Percentiles rank a stretch among this genome's conserved stretches.
Evolutionary conservation across 495 filamentous ascomycete genomes (phyloP).

Genomic region (Acidomyces sp.): DNA sequence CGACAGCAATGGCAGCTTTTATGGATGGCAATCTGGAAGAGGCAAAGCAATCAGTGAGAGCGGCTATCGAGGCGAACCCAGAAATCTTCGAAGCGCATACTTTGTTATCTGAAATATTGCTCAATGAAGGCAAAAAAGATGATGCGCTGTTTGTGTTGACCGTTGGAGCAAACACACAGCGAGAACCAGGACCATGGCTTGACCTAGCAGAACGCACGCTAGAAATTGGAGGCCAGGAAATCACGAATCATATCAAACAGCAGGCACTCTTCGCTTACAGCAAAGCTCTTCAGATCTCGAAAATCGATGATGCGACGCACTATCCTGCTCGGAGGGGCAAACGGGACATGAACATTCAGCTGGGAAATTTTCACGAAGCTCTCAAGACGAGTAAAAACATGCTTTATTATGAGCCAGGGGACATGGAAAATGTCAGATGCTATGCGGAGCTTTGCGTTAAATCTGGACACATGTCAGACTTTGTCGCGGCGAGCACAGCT

Average conservation of each 20-base stretch:
- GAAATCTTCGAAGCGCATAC: constrained; percentile 72
- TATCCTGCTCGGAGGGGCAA: constrained; percentile 47
- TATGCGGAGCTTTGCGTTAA: constrained; percentile 46
- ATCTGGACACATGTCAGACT: constrained; percentile 40
- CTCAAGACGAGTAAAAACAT: constrained; percentile 50
- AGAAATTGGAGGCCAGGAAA: constrained; percentile 41
- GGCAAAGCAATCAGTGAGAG: constrained; percentile 47
- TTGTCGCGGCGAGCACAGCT: constrained; percentile 42
- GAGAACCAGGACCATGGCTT: constrained; percentile 54
- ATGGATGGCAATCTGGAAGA: constrained; percentile 44
- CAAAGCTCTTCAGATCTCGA: not conserved
- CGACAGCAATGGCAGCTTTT: constrained; percentile 16
- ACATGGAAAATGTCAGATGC: constrained; percentile 46
- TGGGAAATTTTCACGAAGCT: constrained; percentile 44
- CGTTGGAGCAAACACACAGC: constrained; percentile 58
- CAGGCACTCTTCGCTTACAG: not conserved
- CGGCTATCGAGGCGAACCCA: constrained; percentile 67
- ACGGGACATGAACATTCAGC: constrained; percentile 45
- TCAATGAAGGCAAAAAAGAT: constrained; percentile 52
- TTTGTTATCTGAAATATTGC: constrained; percentile 57
- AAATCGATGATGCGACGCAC: constrained; percentile 23
- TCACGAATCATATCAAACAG: not conserved
- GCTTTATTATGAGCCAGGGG: constrained; percentile 44
- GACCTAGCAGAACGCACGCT: constrained; percentile 53
- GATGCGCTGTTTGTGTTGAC: constrained; percentile 55